These are phyloP conservation scores for Alternaria sp. DNA, from an alignment of 2,329 filamentous ascomycete species.

Conservation along the genomic window DNA sequence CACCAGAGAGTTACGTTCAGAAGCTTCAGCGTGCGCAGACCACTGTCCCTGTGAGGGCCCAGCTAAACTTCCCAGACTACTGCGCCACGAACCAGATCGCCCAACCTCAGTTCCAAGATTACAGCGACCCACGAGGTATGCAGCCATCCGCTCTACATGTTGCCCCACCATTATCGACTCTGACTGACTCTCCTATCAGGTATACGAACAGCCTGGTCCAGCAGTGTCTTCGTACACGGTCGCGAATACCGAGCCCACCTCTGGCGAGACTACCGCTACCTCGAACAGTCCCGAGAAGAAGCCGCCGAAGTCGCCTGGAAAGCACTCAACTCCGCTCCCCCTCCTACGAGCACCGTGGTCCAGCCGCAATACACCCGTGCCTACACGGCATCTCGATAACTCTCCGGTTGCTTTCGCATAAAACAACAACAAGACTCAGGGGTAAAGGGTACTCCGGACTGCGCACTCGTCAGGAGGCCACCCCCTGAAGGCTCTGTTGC, in stretches of 20 bases:
- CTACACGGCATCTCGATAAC: constrained; percentile 31
- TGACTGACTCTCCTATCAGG: constrained; percentile 30
- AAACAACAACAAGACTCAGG: constrained; percentile 1
- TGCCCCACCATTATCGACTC: not conserved
- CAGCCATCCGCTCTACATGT: not conserved
- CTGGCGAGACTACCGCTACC: constrained; percentile 47
- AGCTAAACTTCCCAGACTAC: constrained; percentile 35
- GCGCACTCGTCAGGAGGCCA: not conserved
- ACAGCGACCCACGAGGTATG: constrained; percentile 47
- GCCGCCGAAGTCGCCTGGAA: constrained; percentile 46
- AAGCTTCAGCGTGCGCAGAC: constrained; percentile 42
- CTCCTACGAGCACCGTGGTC: constrained; percentile 19
- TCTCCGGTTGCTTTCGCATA: not conserved
- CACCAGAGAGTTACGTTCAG: constrained; percentile 39
- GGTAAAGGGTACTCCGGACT: not conserved
- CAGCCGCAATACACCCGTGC: constrained; percentile 28
- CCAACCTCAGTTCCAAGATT: constrained; percentile 47
- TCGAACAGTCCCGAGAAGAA: constrained; percentile 47
- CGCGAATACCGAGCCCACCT: constrained; percentile 43
- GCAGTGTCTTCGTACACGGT: constrained; percentile 44
- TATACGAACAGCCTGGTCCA: constrained; percentile 46
- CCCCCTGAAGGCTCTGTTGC: not conserved
- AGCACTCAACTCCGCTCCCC: constrained; percentile 24
- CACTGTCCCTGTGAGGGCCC: not conserved
- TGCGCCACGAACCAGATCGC: constrained; percentile 44